Base-by-base conservation (phyloP, 2,329 filamentous ascomycete genomes). In the Colletotrichum neosansevieriae region DNA sequence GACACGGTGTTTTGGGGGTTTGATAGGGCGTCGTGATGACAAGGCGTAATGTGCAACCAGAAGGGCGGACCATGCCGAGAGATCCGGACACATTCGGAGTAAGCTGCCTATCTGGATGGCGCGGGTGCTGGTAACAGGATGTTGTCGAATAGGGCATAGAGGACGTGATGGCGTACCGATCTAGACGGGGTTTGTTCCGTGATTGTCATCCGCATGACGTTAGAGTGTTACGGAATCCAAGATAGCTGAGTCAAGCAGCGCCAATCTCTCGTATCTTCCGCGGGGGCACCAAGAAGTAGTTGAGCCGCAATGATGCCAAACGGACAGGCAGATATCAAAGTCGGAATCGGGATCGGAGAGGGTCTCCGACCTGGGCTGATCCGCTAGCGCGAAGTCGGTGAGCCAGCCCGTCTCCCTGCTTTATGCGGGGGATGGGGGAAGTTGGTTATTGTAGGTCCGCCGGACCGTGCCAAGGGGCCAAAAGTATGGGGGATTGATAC, bases 271-370 rank as follows among this genome's bases (percentile, higher is more conserved):
- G 42, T 50, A 58, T 58, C 50, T 51, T 17, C 19, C 24, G 44
- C 29, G 36, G 44, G 24, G 42, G 29, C 44, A 24, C 44, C 58
- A 51, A 63, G 45, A 67, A 40, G 49, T 51, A 51, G 34, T 34
- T 49, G 6, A 56, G 54, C 40, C 29, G 53, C 38, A 6, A n/a
- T 6, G 21, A 38, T 29, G 40, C 19, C 17, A 54, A 7, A 9
- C 44, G 40, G 29, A 51, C 49, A 47, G 44, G 47, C 34, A 53
- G 34, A 51, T 32, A 36, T 51, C 51, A 58, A 59, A 49, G 44
- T 44, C 34, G 38, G 34, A 19, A 21, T 65, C 60, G 65, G 65
- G 54, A 68, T 68, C 65, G 65, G 65, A 40, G 58, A 54, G 12
- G 57, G 32, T 2, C 54, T 40, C 51, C 51, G 51, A 54, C 51